Percentiles rank a stretch among this genome's conserved stretches.
Evolutionary conservation across 148 eudicot genomes (phyloP).

Genomic region (Rhododendron vialii): DNA sequence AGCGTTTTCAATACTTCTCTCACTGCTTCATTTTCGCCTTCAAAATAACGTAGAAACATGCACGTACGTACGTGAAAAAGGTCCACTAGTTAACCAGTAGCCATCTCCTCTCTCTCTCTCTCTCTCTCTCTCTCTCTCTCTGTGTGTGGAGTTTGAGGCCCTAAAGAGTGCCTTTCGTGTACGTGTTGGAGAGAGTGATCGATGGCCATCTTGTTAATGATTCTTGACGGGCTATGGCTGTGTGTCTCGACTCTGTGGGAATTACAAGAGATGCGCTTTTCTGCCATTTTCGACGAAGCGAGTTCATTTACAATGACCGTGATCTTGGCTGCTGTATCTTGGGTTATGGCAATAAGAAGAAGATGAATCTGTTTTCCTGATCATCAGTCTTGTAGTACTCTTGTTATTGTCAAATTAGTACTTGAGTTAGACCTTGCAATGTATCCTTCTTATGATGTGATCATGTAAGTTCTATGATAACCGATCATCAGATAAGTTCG

Average conservation of each 20-base stretch:
- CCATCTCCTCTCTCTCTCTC: neutral
- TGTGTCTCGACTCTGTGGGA: slow-evolving; percentile 28
- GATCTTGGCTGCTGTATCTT: slow-evolving; percentile 20
- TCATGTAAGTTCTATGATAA: too few relatives aligned
- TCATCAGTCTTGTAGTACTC: neutral
- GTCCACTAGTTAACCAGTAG: neutral
- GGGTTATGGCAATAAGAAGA: slow-evolving; percentile 1
- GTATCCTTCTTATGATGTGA: too few relatives aligned
- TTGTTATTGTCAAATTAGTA: neutral
- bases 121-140: neutral
- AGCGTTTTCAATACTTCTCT: neutral
- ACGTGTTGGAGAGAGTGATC: neutral
- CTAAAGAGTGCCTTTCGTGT: neutral
- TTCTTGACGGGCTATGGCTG: slow-evolving; percentile 21
- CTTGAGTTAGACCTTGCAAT: neutral
- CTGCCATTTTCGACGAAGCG: slow-evolving; percentile 16
- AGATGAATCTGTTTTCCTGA: neutral
- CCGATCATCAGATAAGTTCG: neutral
- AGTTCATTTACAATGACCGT: slow-evolving; percentile 3
- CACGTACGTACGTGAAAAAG: neutral
- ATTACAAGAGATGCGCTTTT: slow-evolving; percentile 37
- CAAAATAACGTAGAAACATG: neutral
- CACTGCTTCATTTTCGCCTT: neutral
- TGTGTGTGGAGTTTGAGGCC: neutral
- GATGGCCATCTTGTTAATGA: slow-evolving; percentile 1